phyloP scores from a whole-genome alignment of 768 basidiomycete species.

The Porpolomopsis calyptriformis region DNA sequence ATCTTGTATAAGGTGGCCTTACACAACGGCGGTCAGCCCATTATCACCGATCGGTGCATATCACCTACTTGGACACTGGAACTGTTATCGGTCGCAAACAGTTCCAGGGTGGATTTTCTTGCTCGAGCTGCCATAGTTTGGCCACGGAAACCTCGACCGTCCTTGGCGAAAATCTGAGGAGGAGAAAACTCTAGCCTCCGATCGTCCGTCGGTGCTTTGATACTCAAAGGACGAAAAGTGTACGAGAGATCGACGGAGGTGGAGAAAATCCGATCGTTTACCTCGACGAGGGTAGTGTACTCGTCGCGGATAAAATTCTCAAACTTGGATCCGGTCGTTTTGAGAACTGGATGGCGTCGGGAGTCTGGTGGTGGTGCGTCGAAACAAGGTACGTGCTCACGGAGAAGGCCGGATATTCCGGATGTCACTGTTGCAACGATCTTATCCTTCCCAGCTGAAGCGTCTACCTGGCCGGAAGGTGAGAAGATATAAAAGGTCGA shows the following conservation, averaged over 20 bases:
- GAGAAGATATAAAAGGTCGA: neutral
- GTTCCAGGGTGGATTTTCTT: constrained; percentile 57
- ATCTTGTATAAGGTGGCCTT: constrained; percentile 92
- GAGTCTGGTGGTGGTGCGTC: neutral
- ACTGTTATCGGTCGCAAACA: constrained; percentile 81
- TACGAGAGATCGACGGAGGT: constrained; percentile 77
- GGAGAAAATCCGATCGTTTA: constrained; percentile 82
- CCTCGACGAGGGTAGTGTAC: constrained; percentile 77
- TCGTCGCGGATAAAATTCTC: constrained; percentile 73
- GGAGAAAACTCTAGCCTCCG: constrained; percentile 38
- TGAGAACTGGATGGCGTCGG: constrained; percentile 54
- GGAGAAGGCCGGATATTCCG: constrained; percentile 72
- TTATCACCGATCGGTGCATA: neutral
- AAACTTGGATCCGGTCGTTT: constrained; percentile 82
- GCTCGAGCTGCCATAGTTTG: constrained; percentile 41
- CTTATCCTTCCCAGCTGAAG: constrained; percentile 47
- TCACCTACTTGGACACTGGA: constrained; percentile 79
- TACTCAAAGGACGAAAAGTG: constrained; percentile 40
- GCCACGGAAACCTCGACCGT: constrained; percentile 51
- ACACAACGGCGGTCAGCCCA: neutral
- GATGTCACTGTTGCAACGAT: constrained; percentile 51
- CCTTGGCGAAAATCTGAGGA: constrained; percentile 25
- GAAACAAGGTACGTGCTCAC: constrained; percentile 39
- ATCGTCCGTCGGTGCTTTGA: constrained; percentile 40
- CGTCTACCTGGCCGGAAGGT: constrained; percentile 48